These are phyloP conservation scores for Zalaria obscura DNA, from an alignment of 2,329 filamentous ascomycete species.

Conservation along the genomic window DNA sequence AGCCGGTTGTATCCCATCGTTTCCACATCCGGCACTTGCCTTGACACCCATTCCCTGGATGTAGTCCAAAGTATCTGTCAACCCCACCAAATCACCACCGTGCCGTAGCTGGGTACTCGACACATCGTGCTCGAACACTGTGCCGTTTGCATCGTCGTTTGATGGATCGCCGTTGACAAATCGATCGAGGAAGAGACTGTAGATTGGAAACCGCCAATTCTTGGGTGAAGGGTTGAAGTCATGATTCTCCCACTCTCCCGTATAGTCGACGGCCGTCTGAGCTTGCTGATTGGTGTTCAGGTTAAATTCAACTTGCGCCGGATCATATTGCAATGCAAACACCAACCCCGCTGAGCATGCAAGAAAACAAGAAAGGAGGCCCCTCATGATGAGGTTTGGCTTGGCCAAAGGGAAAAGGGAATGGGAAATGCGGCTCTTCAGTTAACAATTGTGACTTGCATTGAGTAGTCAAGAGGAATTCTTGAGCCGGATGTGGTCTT, in stretches of 20 bases:
- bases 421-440: too few relatives aligned
- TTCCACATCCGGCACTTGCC: too few relatives aligned
- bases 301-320: constrained; percentile 39
- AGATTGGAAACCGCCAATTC: constrained; percentile 53
- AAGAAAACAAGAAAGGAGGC: too few relatives aligned
- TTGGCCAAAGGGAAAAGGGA: too few relatives aligned
- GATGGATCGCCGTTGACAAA: constrained; percentile 51
- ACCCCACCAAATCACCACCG: constrained; percentile 44
- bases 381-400: too few relatives aligned
- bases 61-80: constrained; percentile 49
- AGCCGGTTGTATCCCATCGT: too few relatives aligned
- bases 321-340: constrained; percentile 28
- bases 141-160: constrained; percentile 50
- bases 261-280: constrained; percentile 43
- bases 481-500: too few relatives aligned
- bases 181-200: constrained; percentile 49
- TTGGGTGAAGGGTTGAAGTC: constrained; percentile 39
- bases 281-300: constrained; percentile 46
- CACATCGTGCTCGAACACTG: constrained; percentile 45
- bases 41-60: constrained; percentile 46
- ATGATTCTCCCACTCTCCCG: constrained; percentile 40
- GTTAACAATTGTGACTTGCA: too few relatives aligned
- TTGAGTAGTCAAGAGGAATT: too few relatives aligned
- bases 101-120: constrained; percentile 47
- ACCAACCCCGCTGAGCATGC: too few relatives aligned